Conservation (phyloP, 2,329 filamentous ascomycete genomes). For the Hymenoscyphus linearis region DNA sequence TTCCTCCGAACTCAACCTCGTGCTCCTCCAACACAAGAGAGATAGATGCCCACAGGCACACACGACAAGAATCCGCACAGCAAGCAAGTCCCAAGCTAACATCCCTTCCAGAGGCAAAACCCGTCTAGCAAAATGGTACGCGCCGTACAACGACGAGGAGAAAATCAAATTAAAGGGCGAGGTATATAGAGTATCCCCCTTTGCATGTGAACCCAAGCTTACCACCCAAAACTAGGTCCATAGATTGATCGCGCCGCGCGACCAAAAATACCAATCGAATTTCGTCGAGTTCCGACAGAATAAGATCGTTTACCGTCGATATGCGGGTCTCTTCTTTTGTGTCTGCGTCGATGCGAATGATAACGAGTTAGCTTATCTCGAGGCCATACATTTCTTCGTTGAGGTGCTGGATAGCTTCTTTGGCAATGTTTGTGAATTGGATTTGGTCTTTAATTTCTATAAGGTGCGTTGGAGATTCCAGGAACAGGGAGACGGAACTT, state of each 20-base stretch:
- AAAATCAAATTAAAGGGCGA: conserved; percentile 99
- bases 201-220: no score
- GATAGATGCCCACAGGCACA: neutral
- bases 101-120: conserved; percentile 76
- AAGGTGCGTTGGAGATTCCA: conserved; percentile 42
- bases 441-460: conserved; percentile 78
- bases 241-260: conserved; percentile 91
- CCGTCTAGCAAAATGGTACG: conserved; percentile 97
- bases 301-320: conserved; percentile 95
- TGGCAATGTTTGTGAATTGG: conserved; percentile 96
- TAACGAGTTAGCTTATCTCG: conserved; percentile 93
- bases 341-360: conserved; percentile 98
- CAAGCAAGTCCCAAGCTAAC: conserved; percentile 8
- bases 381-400: conserved; percentile 99
- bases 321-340: conserved; percentile 98
- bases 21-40: neutral
- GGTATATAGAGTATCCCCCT: no score
- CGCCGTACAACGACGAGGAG: conserved; percentile 95
- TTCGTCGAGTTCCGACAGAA: conserved; percentile 95
- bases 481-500: no score
- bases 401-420: conserved; percentile 98
- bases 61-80: neutral
- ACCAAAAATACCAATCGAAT: conserved; percentile 99
- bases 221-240: conserved; percentile 60
- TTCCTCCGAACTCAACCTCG: neutral